Percentiles rank a stretch among this genome's conserved stretches.
Conservation (phyloP, 768 basidiomycete species). For the Boletus insuetus region DNA sequence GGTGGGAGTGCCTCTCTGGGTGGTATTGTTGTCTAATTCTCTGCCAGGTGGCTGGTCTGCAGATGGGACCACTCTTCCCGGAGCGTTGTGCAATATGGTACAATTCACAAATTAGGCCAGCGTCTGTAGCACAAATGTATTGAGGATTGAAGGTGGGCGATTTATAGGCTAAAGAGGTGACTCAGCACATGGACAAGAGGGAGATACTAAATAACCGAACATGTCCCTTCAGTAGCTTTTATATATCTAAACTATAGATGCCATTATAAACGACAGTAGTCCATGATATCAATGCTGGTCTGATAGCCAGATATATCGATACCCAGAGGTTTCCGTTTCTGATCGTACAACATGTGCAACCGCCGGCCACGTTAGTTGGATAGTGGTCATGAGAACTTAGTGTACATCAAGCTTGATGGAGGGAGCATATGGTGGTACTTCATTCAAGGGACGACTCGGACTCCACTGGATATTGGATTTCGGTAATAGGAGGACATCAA, state of each 20-base stretch:
- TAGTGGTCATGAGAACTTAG: slow-evolving; percentile 3
- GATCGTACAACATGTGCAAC: slow-evolving; percentile 15
- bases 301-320: not conserved
- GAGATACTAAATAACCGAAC: no score
- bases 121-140: slow-evolving; percentile 54
- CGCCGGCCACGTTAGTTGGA: not conserved
- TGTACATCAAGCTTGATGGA: not conserved
- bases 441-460: no score
- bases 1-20: not conserved
- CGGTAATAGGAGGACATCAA: no score
- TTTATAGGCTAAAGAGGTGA: no score
- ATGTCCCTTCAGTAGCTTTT: no score
- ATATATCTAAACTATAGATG: not conserved
- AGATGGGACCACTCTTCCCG: not conserved
- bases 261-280: not conserved
- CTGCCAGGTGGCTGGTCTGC: not conserved
- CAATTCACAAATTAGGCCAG: slow-evolving; percentile 53
- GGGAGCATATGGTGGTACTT: not conserved
- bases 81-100: slow-evolving; percentile 57
- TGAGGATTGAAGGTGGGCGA: slow-evolving; percentile 37
- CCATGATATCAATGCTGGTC: not conserved
- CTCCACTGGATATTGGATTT: not conserved
- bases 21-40: not conserved
- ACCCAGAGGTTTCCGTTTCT: not conserved
- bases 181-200: no score